A percentile compares a stretch with the other conserved stretches of the same genome.
Evolutionary conservation across 2,329 filamentous ascomycete genomes (phyloP).

Genomic region (Xylaria hypoxylon): DNA sequence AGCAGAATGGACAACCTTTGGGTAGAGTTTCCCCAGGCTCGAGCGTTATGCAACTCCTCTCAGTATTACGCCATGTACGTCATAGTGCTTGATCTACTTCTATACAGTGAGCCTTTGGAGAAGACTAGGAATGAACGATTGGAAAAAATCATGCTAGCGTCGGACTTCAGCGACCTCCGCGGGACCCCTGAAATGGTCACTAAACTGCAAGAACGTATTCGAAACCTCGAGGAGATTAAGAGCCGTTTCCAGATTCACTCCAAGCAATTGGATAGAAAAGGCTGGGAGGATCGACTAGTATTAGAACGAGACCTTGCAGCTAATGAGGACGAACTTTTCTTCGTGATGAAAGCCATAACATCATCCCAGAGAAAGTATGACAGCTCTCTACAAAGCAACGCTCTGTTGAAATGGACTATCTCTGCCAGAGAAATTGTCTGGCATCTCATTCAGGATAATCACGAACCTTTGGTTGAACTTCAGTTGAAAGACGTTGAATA

Average conservation of each 20-base stretch:
- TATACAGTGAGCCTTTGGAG: slow-evolving; percentile 96
- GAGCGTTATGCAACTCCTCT: slow-evolving; percentile 94
- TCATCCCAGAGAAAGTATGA: slow-evolving; percentile 91
- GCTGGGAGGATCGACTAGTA: slow-evolving; percentile 90
- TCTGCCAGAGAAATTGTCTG: slow-evolving; percentile 96
- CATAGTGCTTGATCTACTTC: slow-evolving; percentile 92
- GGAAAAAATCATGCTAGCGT: slow-evolving; percentile 98
- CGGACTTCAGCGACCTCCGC: slow-evolving; percentile 96
- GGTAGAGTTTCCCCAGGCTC: slow-evolving; percentile 94
- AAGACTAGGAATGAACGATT: slow-evolving; percentile 96
- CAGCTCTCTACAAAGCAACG: slow-evolving; percentile 76
- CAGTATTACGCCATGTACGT: slow-evolving; percentile 99
- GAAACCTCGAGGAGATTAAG: slow-evolving; percentile 96
- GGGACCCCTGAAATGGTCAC: slow-evolving; percentile 94
- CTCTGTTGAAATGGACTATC: slow-evolving; percentile 90
- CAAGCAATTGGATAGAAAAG: slow-evolving; percentile 84
- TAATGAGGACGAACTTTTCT: slow-evolving; percentile 97
- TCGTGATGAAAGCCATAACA: slow-evolving; percentile 99
- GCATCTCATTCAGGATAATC: slow-evolving; percentile 90
- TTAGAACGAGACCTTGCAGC: slow-evolving; percentile 88
- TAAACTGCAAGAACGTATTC: slow-evolving; percentile 89
- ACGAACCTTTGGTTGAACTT: slow-evolving; percentile 90
- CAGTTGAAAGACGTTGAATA: slow-evolving; percentile 92
- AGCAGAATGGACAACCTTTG: slow-evolving; percentile 94
- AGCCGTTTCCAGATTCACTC: slow-evolving; percentile 94